Percentiles rank a stretch among this genome's conserved stretches.
Conservation (phyloP, 129 eudicot species). For the Chrysanthemum lavandulifolium region DNA sequence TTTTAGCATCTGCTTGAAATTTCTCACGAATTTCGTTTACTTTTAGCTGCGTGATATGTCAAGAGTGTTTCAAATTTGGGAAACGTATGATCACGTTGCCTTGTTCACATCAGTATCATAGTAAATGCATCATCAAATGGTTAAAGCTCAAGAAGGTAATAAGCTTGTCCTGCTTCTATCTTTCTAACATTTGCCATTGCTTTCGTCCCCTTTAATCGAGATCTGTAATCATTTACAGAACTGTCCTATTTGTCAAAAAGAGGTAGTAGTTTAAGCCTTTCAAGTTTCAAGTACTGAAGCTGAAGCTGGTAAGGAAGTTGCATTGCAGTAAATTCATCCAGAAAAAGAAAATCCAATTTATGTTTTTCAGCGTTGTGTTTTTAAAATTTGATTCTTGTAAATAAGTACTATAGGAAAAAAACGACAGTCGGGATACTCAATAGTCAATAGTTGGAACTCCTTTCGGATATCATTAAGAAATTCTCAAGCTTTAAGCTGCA, state of each 20-base stretch:
- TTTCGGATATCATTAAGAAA: too few relatives aligned
- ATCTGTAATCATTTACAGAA: conserved; percentile 33
- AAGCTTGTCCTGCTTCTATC: not conserved
- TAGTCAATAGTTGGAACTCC: too few relatives aligned
- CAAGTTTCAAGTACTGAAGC: conserved; percentile 22
- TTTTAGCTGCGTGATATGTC: conserved; percentile 69
- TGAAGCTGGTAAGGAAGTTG: conserved; percentile 7
- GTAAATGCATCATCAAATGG: conserved; percentile 62
- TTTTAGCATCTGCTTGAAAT: not conserved
- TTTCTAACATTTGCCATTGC: not conserved
- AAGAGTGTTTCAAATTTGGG: conserved; percentile 41
- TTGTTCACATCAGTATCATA: conserved; percentile 67
- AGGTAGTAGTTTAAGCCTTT: conserved; percentile 39
- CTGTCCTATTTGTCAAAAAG: conserved; percentile 71
- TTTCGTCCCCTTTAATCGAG: not conserved
- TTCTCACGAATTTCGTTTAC: not conserved
- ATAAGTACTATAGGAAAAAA: conserved; percentile 1
- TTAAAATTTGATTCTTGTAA: conserved; percentile 6
- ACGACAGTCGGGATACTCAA: not conserved
- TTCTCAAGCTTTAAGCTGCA: not conserved
- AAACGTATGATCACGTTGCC: conserved; percentile 55
- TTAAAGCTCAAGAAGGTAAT: conserved; percentile 56
- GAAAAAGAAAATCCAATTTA: not conserved
- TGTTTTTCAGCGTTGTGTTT: conserved; percentile 11
- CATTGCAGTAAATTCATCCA: not conserved